Base-by-base conservation (phyloP, 371 early-diverging fungal genomes). In the Basidiobolus meristosporus region DNA sequence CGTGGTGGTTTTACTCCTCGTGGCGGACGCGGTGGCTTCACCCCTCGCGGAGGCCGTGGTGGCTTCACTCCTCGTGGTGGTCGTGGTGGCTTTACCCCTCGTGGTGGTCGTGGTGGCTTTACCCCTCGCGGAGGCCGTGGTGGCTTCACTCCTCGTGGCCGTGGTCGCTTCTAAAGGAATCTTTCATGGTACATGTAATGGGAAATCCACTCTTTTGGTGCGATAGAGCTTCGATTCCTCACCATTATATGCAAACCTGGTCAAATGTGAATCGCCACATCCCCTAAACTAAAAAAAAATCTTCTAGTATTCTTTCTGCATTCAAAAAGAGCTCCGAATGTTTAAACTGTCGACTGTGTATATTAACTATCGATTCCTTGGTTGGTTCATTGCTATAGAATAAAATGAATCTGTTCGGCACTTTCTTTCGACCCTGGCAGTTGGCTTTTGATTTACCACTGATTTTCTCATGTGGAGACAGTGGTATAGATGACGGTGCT, bases 1-100 rank as follows among this genome's bases (percentile, higher is more conserved):
- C 42, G 45, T 14, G 51, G 52, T 10, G 50, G 52, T 14, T 46
- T 38, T 33, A 52, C 64, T 41, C 56, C 70, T 40, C 55, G 59
- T 32, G 48, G 65, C 14, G 49, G 54, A 4, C 30, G 52, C 31
- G 57, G 50, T 38, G n/a, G 11, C 29, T 29, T 32, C 35, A 32
- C 18, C 39, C 26, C 19, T 38, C 6, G 20, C 33, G 19, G 11
- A 7, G 11, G 34, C n/a, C 19, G 41, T 19, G 30, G 31, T 35
- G 18, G 19, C 5, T 33, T 32, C 29, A 31, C 20, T 38, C 43
- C 43, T 11, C 36, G 39, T 41, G 43, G 39, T 37, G 30, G 30
- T 7, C 20, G 17, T 38, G 11, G 9, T 35, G 31, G 31, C 35
- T 19, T 54, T 26, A 26, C 50, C 16, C 44, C 58, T 21, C 45